Evolutionary conservation across 2,329 filamentous ascomycete genomes (phyloP).

Genomic region (Clarireedia homoeocarpa): DNA sequence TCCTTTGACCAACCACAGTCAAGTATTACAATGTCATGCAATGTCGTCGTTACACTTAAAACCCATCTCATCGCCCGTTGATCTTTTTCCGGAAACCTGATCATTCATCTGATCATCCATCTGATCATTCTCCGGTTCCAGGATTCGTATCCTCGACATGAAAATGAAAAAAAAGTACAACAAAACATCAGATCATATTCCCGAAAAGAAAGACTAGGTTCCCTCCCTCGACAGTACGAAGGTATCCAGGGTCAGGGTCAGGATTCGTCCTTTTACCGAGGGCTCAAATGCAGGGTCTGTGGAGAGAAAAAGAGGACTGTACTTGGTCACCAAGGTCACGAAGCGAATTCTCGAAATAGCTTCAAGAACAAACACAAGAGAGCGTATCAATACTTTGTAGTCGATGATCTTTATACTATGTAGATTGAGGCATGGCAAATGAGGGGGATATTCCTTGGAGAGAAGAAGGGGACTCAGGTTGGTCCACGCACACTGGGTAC

Average conservation of each 20-base stretch:
- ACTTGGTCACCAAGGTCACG: too few species aligned
- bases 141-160: neutral
- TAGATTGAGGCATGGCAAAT: neutral
- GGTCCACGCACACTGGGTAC: neutral
- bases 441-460: neutral
- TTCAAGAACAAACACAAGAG: neutral
- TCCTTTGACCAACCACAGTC: too few species aligned
- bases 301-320: neutral
- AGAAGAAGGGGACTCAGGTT: neutral
- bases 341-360: neutral
- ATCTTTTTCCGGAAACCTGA: too few species aligned
- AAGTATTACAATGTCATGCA: too few species aligned
- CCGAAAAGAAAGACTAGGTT: neutral
- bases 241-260: neutral
- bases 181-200: neutral
- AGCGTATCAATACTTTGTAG: neutral
- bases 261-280: neutral
- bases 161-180: neutral
- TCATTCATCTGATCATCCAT: too few species aligned
- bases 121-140: too few species aligned
- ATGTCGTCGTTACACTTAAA: too few species aligned
- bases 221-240: neutral
- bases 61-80: too few species aligned
- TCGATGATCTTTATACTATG: neutral
- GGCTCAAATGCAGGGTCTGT: neutral